Evolutionary conservation across 2,329 filamentous ascomycete species (phyloP).

Genomic region (Chlorencoelia australis): DNA sequence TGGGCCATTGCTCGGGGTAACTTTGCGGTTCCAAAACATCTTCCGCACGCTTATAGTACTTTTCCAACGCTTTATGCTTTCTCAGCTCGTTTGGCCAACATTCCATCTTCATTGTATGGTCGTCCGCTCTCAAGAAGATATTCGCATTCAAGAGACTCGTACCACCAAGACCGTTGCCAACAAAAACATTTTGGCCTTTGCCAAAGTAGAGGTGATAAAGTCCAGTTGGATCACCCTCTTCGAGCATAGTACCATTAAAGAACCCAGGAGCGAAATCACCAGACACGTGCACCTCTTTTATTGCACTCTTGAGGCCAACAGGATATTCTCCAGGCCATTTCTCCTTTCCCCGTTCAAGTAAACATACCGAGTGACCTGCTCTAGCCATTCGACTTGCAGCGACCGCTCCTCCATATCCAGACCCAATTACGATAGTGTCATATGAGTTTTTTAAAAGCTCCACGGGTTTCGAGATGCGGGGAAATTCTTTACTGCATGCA

Average conservation of each 20-base stretch:
- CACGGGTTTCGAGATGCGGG: slow-evolving; percentile 45
- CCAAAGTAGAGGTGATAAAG: slow-evolving; percentile 55
- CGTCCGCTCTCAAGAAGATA: slow-evolving; percentile 51
- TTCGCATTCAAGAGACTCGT: slow-evolving; percentile 59
- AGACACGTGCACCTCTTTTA: slow-evolving; percentile 45
- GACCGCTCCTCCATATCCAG: slow-evolving; percentile 58
- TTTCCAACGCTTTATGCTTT: slow-evolving; percentile 32
- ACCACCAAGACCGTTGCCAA: slow-evolving; percentile 44
- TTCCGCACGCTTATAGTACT: slow-evolving; percentile 47
- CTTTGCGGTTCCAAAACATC: slow-evolving; percentile 46
- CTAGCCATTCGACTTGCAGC: slow-evolving; percentile 56
- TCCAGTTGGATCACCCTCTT: slow-evolving; percentile 44
- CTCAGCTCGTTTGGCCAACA: slow-evolving; percentile 51
- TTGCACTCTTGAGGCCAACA: slow-evolving; percentile 34
- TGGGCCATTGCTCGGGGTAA: slow-evolving; percentile 49
- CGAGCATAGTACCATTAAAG: slow-evolving; percentile 33
- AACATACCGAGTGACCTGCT: slow-evolving; percentile 47
- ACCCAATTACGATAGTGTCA: slow-evolving; percentile 58
- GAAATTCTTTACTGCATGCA: slow-evolving; percentile 30
- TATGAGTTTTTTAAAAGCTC: slow-evolving; percentile 48
- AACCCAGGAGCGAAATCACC: slow-evolving; percentile 40
- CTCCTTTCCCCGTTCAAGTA: slow-evolving; percentile 56
- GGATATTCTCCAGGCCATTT: slow-evolving; percentile 59
- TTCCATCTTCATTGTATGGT: slow-evolving; percentile 40
- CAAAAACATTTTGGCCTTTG: slow-evolving; percentile 49